Evolutionary conservation across 1,284 basidiomycete genomes (phyloP), one percentile per base, ranked within the genome.

Genomic region (Phellinidium pouzarii): DNA sequence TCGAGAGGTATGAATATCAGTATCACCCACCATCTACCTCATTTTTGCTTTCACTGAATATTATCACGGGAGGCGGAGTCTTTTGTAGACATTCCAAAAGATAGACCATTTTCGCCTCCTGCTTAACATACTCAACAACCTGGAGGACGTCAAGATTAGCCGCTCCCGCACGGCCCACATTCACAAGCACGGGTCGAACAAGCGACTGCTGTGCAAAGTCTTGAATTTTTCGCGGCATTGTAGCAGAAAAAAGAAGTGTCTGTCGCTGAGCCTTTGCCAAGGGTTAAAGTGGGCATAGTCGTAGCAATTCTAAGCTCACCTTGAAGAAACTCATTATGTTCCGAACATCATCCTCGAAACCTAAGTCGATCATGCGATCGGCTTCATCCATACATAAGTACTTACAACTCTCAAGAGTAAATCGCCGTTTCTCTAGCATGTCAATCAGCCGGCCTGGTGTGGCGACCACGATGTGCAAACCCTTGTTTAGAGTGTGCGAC

Each of bases 21-120:
- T 2, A 25, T 17, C 9, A 59, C 75, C 60, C 59, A 91, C 91
- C 93, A 66, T 99, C 96, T 19, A 99, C 96, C 66, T 99, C 96
- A 64, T 98, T 98, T 76, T 99, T 99, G 73, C 96, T 98, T 66
- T 99, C 95, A 60, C 90, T 94, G 68, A 99, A 99, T 52, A 99
- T 83, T 68, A 99, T 97, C 51, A 96, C 94, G 0, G 96, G 96
- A 9, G 96, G 96, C 1, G 96, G 87, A 1, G 96, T 99, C 73
- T 99, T 99, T 66, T 99, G 96, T 55, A 99, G 69, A 67, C 94
- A 96, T 68, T 99, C 96, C 43, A 99, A 75, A 12, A 99, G 78
- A 66, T 98, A 98, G 0, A 98, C 93, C 95, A 99, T 98, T 71
- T 99, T 99, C 0, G 95, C 94, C 68, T 99, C 96, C 64, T 95